Evolutionary conservation across 345 rosid species (phyloP), one percentile per base, ranked within the genome.

Genomic region (Abelmoschus esculentus): DNA sequence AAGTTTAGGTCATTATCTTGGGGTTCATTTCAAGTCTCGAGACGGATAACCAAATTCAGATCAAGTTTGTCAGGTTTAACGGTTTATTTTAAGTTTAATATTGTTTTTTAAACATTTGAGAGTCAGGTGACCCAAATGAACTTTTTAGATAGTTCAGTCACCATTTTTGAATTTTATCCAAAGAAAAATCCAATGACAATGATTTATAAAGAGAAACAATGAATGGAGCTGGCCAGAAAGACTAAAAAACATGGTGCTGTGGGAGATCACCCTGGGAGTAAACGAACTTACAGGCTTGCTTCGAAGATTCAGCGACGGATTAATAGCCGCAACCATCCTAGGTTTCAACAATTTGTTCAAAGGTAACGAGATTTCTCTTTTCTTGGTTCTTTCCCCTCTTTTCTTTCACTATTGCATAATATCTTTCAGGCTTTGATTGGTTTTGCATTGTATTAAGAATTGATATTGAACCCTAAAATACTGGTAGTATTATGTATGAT

Each of bases 201-300:
- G 19, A 50, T 50, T 50, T 50, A 50, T 50, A 50, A 50, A 18
- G 1, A 1, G 2, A 13, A n/a, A 31, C 14, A 56, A 10, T 7
- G 50, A 69, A 36, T 15, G 18, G 12, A 26, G 14, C 6, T 9
- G 9, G 8, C 13, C 9, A 69, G 15, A n/a, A 22, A 31, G 31
- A 55, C 26, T 19, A 0, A 3, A 19, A 15, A 73, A 61, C 11
- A 92, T 93, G 96, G 96, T 93, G 73, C 81, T 90, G 2, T 93
- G 98, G 98, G 98, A 93, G 87, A 84, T 93, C 79, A 82, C 93
- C 26, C 53, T 93, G 74, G 96, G 80, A 56, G 86, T 93, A 11
- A 80, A 49, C 93, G 97, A 29, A 89, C 92, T 71, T 89, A 89
- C 72, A 83, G 74, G 71, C 89, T 93, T 52, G 88, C 88, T 56